These are phyloP conservation scores for Deinandra increscens DNA, from an alignment of 129 eudicot genomes.

Conservation along the genomic window DNA sequence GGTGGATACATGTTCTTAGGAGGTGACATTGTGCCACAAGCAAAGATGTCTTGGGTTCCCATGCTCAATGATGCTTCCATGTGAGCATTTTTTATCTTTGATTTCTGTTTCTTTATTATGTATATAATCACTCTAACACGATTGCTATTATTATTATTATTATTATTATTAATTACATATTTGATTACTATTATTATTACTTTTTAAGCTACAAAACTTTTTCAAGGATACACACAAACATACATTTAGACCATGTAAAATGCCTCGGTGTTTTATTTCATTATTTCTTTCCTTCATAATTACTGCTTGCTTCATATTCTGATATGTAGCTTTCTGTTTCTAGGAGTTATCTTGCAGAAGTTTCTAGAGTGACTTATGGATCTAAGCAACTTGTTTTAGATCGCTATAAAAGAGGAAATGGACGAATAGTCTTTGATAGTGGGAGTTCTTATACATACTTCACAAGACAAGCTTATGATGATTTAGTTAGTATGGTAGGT, in stretches of 20 bases:
- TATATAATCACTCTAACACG: too few species aligned
- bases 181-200: not conserved
- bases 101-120: too few species aligned
- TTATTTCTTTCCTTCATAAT: not conserved
- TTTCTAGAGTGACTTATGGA: constrained; percentile 53
- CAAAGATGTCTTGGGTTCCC: constrained; percentile 65
- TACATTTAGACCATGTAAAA: not conserved
- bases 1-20: constrained; percentile 85
- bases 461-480: constrained; percentile 59
- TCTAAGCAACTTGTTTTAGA: constrained; percentile 48
- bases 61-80: constrained; percentile 61
- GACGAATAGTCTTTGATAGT: constrained; percentile 58
- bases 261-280: not conserved
- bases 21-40: constrained; percentile 60
- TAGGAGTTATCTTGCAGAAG: constrained; percentile 62
- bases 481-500: constrained; percentile 49
- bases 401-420: constrained; percentile 36
- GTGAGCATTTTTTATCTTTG: constrained; percentile 41
- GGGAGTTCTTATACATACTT: constrained; percentile 89
- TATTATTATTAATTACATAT: too few species aligned
- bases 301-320: constrained; percentile 12
- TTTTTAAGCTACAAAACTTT: not conserved
- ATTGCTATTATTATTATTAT: too few species aligned
- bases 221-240: not conserved
- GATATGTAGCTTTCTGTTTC: constrained; percentile 16